Evolutionary conservation across 768 basidiomycete species (phyloP), one percentile per base, ranked within the genome.

Genomic region (Hydnum rufescens): DNA sequence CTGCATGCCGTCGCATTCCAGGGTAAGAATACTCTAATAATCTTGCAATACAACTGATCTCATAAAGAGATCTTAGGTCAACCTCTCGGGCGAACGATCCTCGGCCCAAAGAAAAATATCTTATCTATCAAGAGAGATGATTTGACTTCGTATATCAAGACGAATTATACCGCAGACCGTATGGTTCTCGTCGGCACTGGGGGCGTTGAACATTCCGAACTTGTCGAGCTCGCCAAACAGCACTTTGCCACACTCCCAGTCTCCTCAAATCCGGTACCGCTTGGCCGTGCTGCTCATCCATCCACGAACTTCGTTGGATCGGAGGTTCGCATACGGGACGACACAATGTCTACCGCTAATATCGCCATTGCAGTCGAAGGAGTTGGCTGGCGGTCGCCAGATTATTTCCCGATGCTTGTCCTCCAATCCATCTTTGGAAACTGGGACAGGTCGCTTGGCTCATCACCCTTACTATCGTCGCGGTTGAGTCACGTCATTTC

Each of bases 391-490:
- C 86, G 81, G 60, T 89, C 84, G 5, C 90, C 93, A 28, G 95
- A 99, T 68, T 97, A 97, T 74, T 97, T 87, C 79, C 88, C 92
- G 56, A 93, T 99, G 92, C 79, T 96, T 70, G 90, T 88, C 64
- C 86, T 95, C 81, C 87, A 93, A 66, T 80, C 78, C 61, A 87
- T 97, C 68, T 82, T 97, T 68, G 95, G 95, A 57, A 99, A 97
- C 77, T 99, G 95, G 95, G 93, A 99, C 65, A 79, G 95, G 59
- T 85, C 83, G 46, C 78, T 97, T 60, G 95, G 93, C 60, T 78
- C 88, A 47, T 81, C 87, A 2, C 74, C 87, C 23, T 73, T 95
- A 51, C 78, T 93, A 57, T 89, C 86, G 55, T 95, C 89, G 50
- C 78, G 82, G 50, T 80, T 99, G 52, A 85, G 84, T 25, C 83